These are phyloP conservation scores for Malania oleifera DNA, from an alignment of 164 flowering plant species.

Conservation along the genomic window DNA sequence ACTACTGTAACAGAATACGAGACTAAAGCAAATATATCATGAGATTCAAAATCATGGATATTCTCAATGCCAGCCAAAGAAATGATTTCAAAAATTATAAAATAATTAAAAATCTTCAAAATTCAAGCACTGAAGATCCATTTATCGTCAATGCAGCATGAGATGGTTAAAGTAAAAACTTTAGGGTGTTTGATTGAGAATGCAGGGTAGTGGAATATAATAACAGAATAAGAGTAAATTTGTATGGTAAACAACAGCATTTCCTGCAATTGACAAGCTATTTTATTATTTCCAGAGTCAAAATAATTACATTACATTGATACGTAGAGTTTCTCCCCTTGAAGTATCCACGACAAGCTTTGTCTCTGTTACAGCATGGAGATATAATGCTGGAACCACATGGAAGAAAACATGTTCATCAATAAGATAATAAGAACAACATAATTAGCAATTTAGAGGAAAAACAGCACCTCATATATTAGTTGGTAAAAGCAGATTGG, in stretches of 20 bases:
- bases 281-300: background rate
- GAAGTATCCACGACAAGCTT: constrained; percentile 85
- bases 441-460: background rate
- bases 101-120: no score
- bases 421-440: background rate
- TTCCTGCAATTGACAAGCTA: background rate
- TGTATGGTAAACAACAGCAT: background rate
- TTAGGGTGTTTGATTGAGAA: background rate
- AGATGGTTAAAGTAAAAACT: background rate
- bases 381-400: constrained; percentile 57
- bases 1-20: background rate
- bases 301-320: constrained; percentile 47
- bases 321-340: constrained; percentile 69
- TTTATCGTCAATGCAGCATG: background rate
- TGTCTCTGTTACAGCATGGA: constrained; percentile 68
- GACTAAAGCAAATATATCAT: background rate
- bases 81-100: background rate
- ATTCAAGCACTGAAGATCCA: background rate
- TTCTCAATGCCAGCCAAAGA: background rate
- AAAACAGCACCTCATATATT: no score
- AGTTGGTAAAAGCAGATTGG: no score
- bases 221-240: no score
- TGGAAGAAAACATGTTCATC: background rate
- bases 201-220: background rate
- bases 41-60: background rate